phyloP scores from a whole-genome alignment of 179 eudicot species.

The Amaranthus tricolor region DNA sequence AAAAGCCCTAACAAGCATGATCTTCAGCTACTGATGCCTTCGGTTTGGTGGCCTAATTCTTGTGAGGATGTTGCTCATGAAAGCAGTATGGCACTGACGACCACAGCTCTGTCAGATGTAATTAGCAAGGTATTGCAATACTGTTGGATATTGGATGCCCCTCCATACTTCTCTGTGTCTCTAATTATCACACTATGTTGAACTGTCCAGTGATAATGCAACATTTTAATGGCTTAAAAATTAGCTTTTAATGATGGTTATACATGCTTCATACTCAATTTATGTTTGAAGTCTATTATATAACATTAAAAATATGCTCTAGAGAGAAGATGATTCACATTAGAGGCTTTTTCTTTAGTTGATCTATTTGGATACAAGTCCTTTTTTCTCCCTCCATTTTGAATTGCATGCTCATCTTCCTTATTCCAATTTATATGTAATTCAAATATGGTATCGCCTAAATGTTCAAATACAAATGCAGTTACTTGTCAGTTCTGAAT shows the following conservation, averaged over 20 bases:
- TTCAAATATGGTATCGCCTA: too few species aligned
- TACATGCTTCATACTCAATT: neutral
- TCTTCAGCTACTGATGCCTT: conserved; percentile 75
- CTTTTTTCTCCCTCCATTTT: too few species aligned
- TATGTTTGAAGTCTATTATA: neutral
- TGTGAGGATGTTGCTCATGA: conserved; percentile 71
- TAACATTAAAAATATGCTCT: too few species aligned
- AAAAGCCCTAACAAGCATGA: conserved; percentile 84
- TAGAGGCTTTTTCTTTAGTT: too few species aligned
- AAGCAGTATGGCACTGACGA: conserved; percentile 79
- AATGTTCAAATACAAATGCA: too few species aligned
- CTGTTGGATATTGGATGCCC: neutral
- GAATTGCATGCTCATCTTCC: too few species aligned
- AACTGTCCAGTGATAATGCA: neutral
- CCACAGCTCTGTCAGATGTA: conserved; percentile 71
- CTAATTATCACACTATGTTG: neutral
- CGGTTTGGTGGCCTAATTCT: conserved; percentile 97
- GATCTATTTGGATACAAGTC: too few species aligned
- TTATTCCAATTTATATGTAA: too few species aligned
- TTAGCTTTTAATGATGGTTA: neutral
- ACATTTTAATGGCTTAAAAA: neutral
- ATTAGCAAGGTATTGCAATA: conserved; percentile 52
- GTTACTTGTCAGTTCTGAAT: too few species aligned
- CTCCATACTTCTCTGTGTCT: neutral
- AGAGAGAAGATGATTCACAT: too few species aligned